Evolutionary conservation across 2,329 filamentous ascomycete species (phyloP), one percentile per base, ranked within the genome.

Genomic region (Allantophomopsis cytisporea): DNA sequence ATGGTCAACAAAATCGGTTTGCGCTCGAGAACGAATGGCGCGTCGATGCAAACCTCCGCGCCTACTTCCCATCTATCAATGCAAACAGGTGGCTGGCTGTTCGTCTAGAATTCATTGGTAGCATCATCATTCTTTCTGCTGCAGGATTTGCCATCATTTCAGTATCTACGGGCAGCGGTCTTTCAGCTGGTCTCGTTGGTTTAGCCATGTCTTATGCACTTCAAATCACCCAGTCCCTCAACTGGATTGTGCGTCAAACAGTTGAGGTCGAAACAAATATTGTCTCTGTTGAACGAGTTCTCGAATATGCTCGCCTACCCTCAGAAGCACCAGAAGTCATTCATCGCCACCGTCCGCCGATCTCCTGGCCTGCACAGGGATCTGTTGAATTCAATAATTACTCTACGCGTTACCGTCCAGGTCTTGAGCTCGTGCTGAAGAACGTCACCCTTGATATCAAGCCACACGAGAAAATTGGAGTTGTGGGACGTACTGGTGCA

Each of bases 181-280:
- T 93, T 31, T 75, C 70, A 16, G 64, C 78, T 7, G 91, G 91
- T 42, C 67, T 78, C 61, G 88, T 96, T 39, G 93, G 93, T 66
- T 68, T 98, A 53, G 78, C 84, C 47, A 94, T 98, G 87, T 94
- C 89, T 36, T 95, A 96, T 62, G 91, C 88, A 31, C 72, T 98
- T 46, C 86, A 95, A 64, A 96, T 98, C 55, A 98, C 91, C 2
- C 84, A 89, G 49, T 94, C 88, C 30, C 73, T 98, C 53, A 98
- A 96, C 66, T 98, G 91, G 91, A 95, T 98, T 54, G 91, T 98
- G 38, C 79, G 93, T 43, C 91, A 98, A 63, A 95, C 88, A 0
- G 91, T 98, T 28, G 93, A 98, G 61, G 91, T 98, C n/a, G 93
- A 98, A 68, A 96, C 89, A n/a, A 98, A 98, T 61, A 98, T 98